Percentiles rank a stretch among this genome's conserved stretches.
Conservation (phyloP, 1,139 yeast species). For the Yamadazyma diospyri region DNA sequence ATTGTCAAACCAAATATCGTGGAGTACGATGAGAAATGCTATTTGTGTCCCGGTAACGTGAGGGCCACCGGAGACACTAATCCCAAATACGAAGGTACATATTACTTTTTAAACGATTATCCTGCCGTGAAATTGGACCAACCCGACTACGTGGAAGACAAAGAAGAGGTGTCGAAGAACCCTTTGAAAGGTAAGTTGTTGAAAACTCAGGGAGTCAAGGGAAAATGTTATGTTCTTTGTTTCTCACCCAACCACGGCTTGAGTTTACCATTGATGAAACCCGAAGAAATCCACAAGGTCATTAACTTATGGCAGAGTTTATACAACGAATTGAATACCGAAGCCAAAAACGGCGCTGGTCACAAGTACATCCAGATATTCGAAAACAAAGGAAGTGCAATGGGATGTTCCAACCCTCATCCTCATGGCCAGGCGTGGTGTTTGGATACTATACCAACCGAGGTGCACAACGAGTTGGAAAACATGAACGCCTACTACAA, state of each 20-base stretch:
- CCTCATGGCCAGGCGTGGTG: constrained; percentile 85
- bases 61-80: constrained; percentile 65
- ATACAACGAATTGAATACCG: constrained; percentile 37
- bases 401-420: constrained; percentile 83
- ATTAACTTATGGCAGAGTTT: constrained; percentile 59
- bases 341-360: constrained; percentile 40
- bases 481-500: constrained; percentile 48
- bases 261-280: constrained; percentile 62
- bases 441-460: constrained; percentile 62
- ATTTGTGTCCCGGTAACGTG: constrained; percentile 69
- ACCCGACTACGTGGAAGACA: constrained; percentile 37
- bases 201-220: constrained; percentile 58
- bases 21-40: constrained; percentile 62
- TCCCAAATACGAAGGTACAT: constrained; percentile 57
- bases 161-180: constrained; percentile 15
- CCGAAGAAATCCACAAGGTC: constrained; percentile 41
- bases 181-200: constrained; percentile 43
- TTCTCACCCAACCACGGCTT: constrained; percentile 70
- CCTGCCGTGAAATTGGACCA: constrained; percentile 65
- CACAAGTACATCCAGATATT: constrained; percentile 66
- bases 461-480: constrained; percentile 57
- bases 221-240: constrained; percentile 70
- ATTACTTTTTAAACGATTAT: constrained; percentile 63
- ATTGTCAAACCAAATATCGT: constrained; percentile 44
- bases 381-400: constrained; percentile 75